These are phyloP conservation scores for Tulasnella calospora DNA, from an alignment of 768 basidiomycete genomes.

Conservation along the genomic window DNA sequence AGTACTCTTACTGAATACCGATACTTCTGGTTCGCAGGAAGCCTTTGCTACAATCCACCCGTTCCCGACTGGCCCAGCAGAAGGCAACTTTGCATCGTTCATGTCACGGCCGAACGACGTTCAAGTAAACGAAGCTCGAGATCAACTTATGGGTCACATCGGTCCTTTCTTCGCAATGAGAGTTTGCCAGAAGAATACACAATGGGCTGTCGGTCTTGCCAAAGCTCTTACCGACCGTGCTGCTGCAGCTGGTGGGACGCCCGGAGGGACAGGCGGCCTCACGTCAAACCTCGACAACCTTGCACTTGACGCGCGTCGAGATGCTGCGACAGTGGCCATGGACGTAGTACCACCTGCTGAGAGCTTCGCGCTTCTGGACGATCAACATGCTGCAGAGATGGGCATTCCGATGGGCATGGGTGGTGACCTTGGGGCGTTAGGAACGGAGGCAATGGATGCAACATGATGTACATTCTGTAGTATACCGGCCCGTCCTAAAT, in stretches of 20 bases:
- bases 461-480: neutral
- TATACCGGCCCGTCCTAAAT: neutral
- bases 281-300: neutral
- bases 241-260: neutral
- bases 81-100: slow-evolving; percentile 2
- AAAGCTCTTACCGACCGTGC: slow-evolving; percentile 3
- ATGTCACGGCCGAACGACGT: neutral
- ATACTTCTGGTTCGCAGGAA: neutral
- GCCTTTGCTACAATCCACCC: slow-evolving; percentile 14
- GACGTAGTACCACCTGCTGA: neutral
- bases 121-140: neutral
- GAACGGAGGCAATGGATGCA: slow-evolving; percentile 13
- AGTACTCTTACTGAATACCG: neutral
- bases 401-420: slow-evolving; percentile 14
- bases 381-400: slow-evolving; percentile 5
- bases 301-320: neutral
- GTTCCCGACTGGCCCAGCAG: neutral
- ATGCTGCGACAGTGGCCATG: neutral
- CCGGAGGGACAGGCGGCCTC: neutral
- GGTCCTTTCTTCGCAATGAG: slow-evolving; percentile 17
- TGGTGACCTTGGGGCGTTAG: neutral
- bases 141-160: neutral
- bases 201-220: slow-evolving; percentile 18
- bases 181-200: neutral
- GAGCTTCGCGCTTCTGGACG: neutral